Conservation (phyloP, 1,139 yeast genomes). For the Pneumocystis wakefieldiae region DNA sequence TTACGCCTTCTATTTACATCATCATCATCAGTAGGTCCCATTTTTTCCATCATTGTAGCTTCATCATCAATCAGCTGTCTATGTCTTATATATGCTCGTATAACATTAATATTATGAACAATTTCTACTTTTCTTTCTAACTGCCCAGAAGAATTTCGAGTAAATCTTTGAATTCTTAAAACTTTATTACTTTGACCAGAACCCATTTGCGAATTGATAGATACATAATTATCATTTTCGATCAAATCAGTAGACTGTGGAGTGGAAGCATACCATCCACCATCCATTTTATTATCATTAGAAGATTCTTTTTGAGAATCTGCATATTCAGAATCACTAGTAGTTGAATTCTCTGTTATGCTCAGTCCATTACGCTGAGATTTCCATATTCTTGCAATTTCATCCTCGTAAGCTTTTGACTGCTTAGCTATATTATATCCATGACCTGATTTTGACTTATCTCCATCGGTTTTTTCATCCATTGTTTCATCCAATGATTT, state of each 20-base stretch:
- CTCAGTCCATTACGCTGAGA: slow-evolving; percentile 58
- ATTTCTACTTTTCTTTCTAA: slow-evolving; percentile 70
- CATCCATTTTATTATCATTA: not conserved
- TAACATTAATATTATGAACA: slow-evolving; percentile 70
- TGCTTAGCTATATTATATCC: slow-evolving; percentile 72
- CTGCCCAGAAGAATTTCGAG: slow-evolving; percentile 72
- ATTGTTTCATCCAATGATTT: slow-evolving; percentile 42
- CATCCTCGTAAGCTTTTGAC: slow-evolving; percentile 85
- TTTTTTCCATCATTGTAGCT: slow-evolving; percentile 36
- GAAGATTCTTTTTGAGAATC: not conserved
- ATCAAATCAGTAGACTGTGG: slow-evolving; percentile 18
- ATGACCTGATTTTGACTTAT: slow-evolving; percentile 41
- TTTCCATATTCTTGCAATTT: slow-evolving; percentile 80
- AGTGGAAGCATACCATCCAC: not conserved
- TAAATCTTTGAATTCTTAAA: slow-evolving; percentile 64
- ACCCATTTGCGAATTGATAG: slow-evolving; percentile 23
- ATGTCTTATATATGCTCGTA: slow-evolving; percentile 68
- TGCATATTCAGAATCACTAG: slow-evolving; percentile 6
- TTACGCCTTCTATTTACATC: slow-evolving; percentile 69
- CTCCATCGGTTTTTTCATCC: slow-evolving; percentile 21
- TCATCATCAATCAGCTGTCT: slow-evolving; percentile 61
- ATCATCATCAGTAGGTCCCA: slow-evolving; percentile 69
- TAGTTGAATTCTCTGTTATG: slow-evolving; percentile 25
- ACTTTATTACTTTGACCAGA: slow-evolving; percentile 28
- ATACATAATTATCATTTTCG: slow-evolving; percentile 24